phyloP scores from a whole-genome alignment of 495 filamentous ascomycete genomes.

The Podospora fimiseda region DNA sequence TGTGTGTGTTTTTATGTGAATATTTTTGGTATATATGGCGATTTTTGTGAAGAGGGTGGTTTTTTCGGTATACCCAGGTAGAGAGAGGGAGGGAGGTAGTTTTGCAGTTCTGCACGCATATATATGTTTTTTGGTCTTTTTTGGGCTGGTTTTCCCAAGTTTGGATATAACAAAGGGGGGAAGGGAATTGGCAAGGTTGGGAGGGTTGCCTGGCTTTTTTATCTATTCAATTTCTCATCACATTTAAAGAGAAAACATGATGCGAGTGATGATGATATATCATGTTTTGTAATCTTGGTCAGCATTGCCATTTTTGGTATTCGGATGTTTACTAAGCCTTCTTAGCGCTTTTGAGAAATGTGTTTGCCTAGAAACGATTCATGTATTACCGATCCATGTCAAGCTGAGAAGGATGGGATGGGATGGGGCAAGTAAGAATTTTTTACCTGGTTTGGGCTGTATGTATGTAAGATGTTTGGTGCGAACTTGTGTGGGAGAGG shows the following conservation, averaged over 20 bases:
- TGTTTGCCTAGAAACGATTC: no score
- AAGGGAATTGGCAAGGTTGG: no score
- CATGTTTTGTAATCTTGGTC: neutral
- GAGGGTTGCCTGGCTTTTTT: neutral
- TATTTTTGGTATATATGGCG: neutral
- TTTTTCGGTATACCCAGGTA: constrained; percentile 2
- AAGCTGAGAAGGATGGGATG: no score
- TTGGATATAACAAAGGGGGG: neutral
- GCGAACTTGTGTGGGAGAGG: no score
- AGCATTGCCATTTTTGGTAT: neutral
- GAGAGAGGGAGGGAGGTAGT: neutral
- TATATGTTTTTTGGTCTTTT: neutral
- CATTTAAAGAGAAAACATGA: no score
- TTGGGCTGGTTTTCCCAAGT: neutral
- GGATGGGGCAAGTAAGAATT: no score
- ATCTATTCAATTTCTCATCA: neutral
- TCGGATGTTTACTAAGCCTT: neutral
- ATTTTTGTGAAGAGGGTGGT: neutral
- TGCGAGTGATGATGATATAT: no score
- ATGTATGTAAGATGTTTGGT: no score
- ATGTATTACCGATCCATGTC: no score
- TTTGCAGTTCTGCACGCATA: neutral
- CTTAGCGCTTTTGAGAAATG: no score
- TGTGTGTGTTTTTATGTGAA: neutral
- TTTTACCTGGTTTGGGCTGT: no score